Evolutionary conservation across 257 asterid genomes (phyloP).

Genomic region (Osmanthus fragrans): DNA sequence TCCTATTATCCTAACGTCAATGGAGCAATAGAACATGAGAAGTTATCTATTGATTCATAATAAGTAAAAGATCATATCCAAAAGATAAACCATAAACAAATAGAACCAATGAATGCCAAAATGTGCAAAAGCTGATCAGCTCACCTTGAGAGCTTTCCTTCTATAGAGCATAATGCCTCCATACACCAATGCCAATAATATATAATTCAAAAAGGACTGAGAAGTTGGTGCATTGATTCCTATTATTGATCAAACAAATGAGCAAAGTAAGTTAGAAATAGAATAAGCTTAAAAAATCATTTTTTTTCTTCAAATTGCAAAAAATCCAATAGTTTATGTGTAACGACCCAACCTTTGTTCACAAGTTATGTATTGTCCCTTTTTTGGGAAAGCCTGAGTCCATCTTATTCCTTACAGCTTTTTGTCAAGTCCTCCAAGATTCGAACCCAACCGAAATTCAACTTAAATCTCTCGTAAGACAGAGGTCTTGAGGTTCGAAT

Average conservation of each 20-base stretch:
- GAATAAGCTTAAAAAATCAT: not conserved
- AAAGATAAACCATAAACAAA: slow-evolving; percentile 1
- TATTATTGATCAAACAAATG: slow-evolving; percentile 26
- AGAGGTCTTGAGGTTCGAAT: too few species aligned
- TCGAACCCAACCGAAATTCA: too few species aligned
- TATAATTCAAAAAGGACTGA: slow-evolving; percentile 91
- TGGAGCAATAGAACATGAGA: slow-evolving; percentile 7
- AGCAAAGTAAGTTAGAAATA: not conserved
- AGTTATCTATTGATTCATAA: not conserved
- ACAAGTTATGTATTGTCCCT: too few species aligned
- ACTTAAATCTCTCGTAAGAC: too few species aligned
- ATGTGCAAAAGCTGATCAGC: slow-evolving; percentile 16
- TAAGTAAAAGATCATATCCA: slow-evolving; percentile 8
- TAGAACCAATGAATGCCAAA: not conserved
- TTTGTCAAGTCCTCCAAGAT: too few species aligned
- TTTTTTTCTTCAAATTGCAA: not conserved
- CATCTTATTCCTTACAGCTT: too few species aligned
- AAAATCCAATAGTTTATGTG: not conserved
- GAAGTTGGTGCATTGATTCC: slow-evolving; percentile 98
- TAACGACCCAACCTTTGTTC: too few species aligned
- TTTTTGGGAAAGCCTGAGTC: too few species aligned
- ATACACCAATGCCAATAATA: slow-evolving; percentile 73
- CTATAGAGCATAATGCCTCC: slow-evolving; percentile 77
- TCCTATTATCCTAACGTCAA: not conserved
- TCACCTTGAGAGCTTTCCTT: slow-evolving; percentile 79